These are phyloP conservation scores for Cardamine occulta DNA, from an alignment of 345 rosid genomes.

Conservation along the genomic window DNA sequence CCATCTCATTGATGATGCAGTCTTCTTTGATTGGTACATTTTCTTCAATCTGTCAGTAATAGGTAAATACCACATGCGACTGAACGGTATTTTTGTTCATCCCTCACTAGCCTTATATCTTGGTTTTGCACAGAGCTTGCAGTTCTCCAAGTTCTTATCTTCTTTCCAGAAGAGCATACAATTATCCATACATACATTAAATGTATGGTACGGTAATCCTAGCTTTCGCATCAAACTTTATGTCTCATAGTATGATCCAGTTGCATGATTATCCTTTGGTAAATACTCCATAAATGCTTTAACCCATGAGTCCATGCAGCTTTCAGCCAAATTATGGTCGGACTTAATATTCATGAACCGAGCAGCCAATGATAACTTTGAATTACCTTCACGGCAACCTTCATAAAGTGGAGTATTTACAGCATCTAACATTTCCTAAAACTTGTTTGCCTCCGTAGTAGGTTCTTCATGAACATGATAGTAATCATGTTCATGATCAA, in stretches of 20 bases:
- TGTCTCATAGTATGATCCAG: not conserved
- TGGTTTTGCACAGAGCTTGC: not conserved
- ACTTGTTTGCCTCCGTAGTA: not conserved
- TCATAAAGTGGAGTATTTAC: not conserved
- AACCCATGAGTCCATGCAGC: not conserved
- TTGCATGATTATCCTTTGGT: not conserved
- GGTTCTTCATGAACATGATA: not conserved
- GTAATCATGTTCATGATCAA: not conserved
- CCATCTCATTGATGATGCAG: not conserved
- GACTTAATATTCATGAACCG: not conserved
- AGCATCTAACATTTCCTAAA: not conserved
- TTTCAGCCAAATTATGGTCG: no score
- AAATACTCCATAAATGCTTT: no score
- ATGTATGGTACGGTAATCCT: no score
- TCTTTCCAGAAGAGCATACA: not conserved
- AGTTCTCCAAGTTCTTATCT: not conserved
- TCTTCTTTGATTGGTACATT: not conserved
- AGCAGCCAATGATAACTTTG: not conserved
- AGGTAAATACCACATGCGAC: not conserved
- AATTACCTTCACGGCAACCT: not conserved
- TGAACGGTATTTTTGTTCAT: no score
- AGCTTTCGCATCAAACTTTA: not conserved
- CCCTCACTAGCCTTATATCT: not conserved
- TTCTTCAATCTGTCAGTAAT: not conserved
- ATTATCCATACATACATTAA: not conserved